These are phyloP conservation scores for Apophysomyces elegans DNA, from an alignment of 371 early-diverging fungal species.

Conservation along the genomic window DNA sequence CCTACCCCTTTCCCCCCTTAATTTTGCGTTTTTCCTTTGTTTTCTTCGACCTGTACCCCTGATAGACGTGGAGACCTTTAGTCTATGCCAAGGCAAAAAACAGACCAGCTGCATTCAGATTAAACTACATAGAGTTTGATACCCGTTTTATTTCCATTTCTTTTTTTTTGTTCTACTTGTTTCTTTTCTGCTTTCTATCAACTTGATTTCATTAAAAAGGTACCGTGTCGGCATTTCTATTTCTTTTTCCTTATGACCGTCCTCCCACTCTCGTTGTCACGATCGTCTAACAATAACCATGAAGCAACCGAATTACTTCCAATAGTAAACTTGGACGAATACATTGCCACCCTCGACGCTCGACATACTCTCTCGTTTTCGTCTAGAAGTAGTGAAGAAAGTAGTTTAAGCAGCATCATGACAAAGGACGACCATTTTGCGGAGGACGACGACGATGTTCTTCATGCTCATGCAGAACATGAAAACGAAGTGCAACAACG, in stretches of 20 bases:
- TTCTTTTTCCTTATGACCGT: neutral
- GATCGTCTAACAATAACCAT: constrained; percentile 12
- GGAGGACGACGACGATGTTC: constrained; percentile 24
- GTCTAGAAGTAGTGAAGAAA: constrained; percentile 21
- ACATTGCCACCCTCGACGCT: constrained; percentile 34
- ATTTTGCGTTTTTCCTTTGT: neutral
- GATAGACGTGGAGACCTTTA: constrained; percentile 44
- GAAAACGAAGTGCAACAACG: constrained; percentile 20
- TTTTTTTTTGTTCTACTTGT: constrained; percentile 2
- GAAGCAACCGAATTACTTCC: constrained; percentile 44
- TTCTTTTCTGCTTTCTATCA: constrained; percentile 6
- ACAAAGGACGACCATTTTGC: constrained; percentile 17
- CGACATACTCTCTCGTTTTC: constrained; percentile 24
- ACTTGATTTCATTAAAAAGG: neutral
- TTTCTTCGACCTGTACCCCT: constrained; percentile 7
- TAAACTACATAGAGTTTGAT: constrained; percentile 24
- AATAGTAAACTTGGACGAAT: constrained; percentile 33
- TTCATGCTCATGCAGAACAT: constrained; percentile 11
- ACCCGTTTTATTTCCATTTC: neutral
- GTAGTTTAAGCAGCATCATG: constrained; percentile 26
- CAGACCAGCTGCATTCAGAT: constrained; percentile 44
- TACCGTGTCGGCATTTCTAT: constrained; percentile 9
- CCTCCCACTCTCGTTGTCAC: neutral
- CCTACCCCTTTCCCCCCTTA: too few relatives aligned
- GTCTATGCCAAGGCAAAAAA: constrained; percentile 27